These are phyloP conservation scores for Penicillium lividum DNA, from an alignment of 495 filamentous ascomycete species.

Conservation along the genomic window DNA sequence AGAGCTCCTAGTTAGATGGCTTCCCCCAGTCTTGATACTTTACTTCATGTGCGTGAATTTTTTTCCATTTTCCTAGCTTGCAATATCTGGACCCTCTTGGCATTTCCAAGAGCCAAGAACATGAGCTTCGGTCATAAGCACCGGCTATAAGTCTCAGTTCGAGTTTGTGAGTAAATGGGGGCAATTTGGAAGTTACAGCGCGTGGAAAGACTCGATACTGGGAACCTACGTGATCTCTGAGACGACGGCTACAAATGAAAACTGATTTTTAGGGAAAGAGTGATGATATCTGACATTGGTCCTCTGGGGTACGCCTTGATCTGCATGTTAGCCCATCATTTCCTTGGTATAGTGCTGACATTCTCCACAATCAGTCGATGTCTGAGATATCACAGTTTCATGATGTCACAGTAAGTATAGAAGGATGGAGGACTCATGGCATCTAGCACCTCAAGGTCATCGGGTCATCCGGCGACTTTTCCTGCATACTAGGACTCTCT, in stretches of 20 bases:
- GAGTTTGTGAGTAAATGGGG: background rate
- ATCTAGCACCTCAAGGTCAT: conserved; percentile 21
- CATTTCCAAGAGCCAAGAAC: background rate
- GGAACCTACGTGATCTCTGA: too few relatives aligned
- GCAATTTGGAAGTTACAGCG: background rate
- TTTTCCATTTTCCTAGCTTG: background rate
- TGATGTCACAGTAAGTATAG: background rate
- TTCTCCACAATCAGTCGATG: background rate
- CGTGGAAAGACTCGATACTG: background rate
- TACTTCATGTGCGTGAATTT: background rate
- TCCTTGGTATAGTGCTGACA: background rate
- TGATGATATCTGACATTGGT: background rate
- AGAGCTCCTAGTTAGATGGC: too few relatives aligned
- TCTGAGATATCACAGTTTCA: background rate
- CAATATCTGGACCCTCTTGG: background rate
- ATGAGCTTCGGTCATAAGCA: background rate
- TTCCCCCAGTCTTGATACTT: background rate
- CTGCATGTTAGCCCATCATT: background rate
- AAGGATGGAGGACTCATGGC: background rate
- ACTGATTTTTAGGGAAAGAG: too few relatives aligned
- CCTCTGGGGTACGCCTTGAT: background rate
- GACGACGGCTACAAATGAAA: too few relatives aligned
- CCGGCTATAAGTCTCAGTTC: background rate
- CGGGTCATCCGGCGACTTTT: conserved; percentile 21
- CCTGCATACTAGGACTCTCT: conserved; percentile 18